Evolutionary conservation across 371 early-diverging fungal species (phyloP).

Genomic region (Circinella umbellata): DNA sequence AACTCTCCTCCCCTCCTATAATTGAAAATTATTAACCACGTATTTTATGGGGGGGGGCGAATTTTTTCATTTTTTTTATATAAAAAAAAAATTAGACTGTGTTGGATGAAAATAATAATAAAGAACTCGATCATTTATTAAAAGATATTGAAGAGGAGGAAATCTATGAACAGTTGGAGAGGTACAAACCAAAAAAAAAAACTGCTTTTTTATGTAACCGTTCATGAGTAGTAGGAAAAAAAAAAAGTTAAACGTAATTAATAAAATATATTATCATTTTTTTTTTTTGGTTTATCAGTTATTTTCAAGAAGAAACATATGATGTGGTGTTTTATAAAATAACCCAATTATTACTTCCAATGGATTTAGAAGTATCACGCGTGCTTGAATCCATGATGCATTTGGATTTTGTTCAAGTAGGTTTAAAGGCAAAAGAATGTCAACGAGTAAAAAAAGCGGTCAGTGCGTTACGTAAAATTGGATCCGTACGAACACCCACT

Average conservation of each 20-base stretch:
- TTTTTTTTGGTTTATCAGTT: slow-evolving; percentile 18
- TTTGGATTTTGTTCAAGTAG: slow-evolving; percentile 59
- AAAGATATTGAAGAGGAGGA: background rate
- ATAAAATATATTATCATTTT: too few species aligned
- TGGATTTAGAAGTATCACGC: slow-evolving; percentile 42
- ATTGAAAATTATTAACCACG: too few species aligned
- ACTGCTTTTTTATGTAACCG: too few species aligned
- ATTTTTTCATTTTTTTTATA: too few species aligned
- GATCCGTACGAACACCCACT: slow-evolving; percentile 54
- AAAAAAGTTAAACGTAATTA: too few species aligned
- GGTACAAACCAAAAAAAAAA: background rate
- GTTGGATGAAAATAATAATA: background rate
- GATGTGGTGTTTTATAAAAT: slow-evolving; percentile 65
- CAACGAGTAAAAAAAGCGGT: slow-evolving; percentile 42
- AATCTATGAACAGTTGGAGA: background rate
- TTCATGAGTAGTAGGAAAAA: too few species aligned
- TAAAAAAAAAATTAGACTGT: background rate
- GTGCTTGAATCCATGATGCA: slow-evolving; percentile 46
- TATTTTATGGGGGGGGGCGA: too few species aligned
- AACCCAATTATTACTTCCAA: slow-evolving; percentile 38
- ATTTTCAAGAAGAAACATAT: slow-evolving; percentile 62
- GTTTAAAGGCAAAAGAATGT: slow-evolving; percentile 35
- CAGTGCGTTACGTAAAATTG: slow-evolving; percentile 53
- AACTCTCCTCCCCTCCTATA: too few species aligned
- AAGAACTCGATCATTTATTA: background rate